Base-by-base conservation (phyloP, 1,139 yeast genomes). In the Kodamaea fungicola region DNA sequence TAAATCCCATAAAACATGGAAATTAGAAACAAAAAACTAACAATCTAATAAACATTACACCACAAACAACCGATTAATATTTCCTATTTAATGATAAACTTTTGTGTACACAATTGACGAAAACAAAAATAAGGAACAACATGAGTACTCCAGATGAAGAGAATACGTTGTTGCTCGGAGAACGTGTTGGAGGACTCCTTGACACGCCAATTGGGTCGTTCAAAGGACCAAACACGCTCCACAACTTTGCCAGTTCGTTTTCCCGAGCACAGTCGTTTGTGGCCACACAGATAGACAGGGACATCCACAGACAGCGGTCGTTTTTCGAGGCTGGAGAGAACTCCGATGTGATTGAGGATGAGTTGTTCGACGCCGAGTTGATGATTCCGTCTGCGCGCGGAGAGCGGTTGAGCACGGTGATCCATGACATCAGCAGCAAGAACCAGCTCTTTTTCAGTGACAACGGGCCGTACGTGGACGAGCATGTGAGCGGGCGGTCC, bases 351-450 rank as follows among this genome's bases (percentile, higher is more conserved):
- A 45, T 42, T 27, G 73, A 65, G 23, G 87, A 80, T 49, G 88
- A 80, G 52, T 59, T 78, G n/a, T 77, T 76, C 46, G 90, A 83
- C 52, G 87, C 87, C 1, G 79, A 75, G 30, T 73, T 85, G n/a
- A 63, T 83, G 70, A 78, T 80, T 1, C 90, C 90, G 1, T 70
- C 85, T 6, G 54, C 67, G 21, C 57, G 76, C 38, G 94, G 94
- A 21, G 76, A 81, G 45, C 65, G 85, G 33, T 62, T 83, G 34
- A 81, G 89, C 12, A 64, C 76, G 1, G 81, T 81, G 4, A 52
- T 68, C 26, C 62, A 65, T 40, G 74, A 67, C 41, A 37, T 54
- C 13, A 43, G 55, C 29, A 46, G 53, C 37, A 47, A 67, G 41
- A 60, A 62, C 47, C 61, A 50, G 41, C 41, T 59, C 40, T 57